phyloP scores from a whole-genome alignment of 345 rosid genomes.

The Eucalyptus virginea region DNA sequence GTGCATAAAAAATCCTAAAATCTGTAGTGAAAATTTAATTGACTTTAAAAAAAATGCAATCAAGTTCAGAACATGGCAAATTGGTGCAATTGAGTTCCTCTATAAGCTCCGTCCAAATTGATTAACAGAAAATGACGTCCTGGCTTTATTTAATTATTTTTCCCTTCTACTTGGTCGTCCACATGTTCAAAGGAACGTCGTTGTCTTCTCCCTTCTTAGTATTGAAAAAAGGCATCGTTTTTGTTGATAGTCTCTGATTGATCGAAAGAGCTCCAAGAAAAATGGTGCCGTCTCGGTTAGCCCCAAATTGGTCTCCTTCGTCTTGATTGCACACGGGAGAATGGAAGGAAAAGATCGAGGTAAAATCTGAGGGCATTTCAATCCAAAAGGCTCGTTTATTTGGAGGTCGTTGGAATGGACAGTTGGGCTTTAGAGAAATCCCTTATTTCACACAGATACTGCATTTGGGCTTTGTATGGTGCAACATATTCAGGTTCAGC shows the following conservation, averaged over 20 bases:
- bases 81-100: neutral
- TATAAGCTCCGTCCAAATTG: accelerated
- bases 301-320: neutral
- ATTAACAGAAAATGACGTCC: neutral
- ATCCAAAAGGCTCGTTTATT: neutral
- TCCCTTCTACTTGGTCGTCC: neutral
- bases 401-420: neutral
- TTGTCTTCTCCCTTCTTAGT: neutral
- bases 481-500: too few relatives aligned
- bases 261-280: neutral
- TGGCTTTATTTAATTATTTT: neutral
- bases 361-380: neutral
- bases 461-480: too few relatives aligned
- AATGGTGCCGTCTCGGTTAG: neutral
- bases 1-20: neutral
- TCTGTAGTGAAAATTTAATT: neutral
- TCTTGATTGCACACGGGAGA: neutral
- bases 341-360: neutral
- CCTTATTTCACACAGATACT: neutral
- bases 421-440: neutral
- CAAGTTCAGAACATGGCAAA: neutral
- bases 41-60: neutral
- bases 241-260: neutral
- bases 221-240: neutral
- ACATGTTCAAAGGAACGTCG: neutral